Conservation (phyloP, 208 protist genomes). For the Leishmania arabica region DNA sequence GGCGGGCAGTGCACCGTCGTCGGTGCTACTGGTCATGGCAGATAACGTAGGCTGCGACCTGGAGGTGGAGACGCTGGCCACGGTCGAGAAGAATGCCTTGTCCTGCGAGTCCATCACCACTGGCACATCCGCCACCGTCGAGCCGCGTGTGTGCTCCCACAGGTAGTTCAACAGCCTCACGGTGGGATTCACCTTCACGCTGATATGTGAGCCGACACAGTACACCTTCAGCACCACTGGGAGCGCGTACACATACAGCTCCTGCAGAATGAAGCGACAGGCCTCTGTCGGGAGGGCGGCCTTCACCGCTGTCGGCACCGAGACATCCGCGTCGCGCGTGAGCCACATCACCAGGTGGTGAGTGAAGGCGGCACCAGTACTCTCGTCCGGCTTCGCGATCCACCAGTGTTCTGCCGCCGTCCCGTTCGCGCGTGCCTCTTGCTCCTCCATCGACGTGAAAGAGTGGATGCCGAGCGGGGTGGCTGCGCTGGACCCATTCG, state of each 20-base stretch:
- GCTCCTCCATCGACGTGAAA: slow-evolving; percentile 14
- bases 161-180: slow-evolving; percentile 43
- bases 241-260: slow-evolving; percentile 59
- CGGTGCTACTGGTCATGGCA: slow-evolving; percentile 8
- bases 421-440: slow-evolving; percentile 17
- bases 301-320: slow-evolving; percentile 40
- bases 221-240: slow-evolving; percentile 90
- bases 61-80: slow-evolving; percentile 21
- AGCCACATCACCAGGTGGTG: slow-evolving; percentile 81
- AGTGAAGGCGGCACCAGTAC: slow-evolving; percentile 71
- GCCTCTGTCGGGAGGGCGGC: slow-evolving; percentile 42
- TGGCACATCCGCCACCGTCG: slow-evolving; percentile 30
- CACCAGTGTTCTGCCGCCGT: slow-evolving; percentile 45
- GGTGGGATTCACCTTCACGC: slow-evolving; percentile 65
- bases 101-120: slow-evolving; percentile 74
- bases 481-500: not conserved
- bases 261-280: slow-evolving; percentile 66
- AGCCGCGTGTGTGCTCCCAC: slow-evolving; percentile 18
- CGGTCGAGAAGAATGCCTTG: slow-evolving; percentile 40
- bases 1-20: slow-evolving; percentile 7
- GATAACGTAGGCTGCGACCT: slow-evolving; percentile 10
- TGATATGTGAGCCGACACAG: slow-evolving; percentile 57
- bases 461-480: slow-evolving; percentile 32
- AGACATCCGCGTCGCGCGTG: slow-evolving; percentile 12
- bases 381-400: slow-evolving; percentile 82